A percentile compares a stretch with the other conserved stretches of the same genome.
phyloP scores from a whole-genome alignment of 169 alveolate species.

The Cryptosporidium ryanae region DNA sequence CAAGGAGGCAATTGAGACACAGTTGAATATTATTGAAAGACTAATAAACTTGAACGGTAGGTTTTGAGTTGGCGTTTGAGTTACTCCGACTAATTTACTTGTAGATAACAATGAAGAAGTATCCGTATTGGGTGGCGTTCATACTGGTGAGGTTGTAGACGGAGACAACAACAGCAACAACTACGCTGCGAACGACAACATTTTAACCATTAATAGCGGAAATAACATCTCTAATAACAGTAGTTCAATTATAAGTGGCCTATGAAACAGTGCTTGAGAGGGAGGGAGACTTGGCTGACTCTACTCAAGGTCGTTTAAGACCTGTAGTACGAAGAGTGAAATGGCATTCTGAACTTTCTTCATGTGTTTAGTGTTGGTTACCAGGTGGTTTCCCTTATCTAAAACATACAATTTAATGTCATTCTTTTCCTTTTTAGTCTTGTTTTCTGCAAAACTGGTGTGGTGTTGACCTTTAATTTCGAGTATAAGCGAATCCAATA shows the following conservation, averaged over 20 bases:
- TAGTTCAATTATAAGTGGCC: conserved; percentile 1
- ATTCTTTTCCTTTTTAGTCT: background rate
- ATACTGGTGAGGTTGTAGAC: background rate
- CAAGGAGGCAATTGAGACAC: conserved; percentile 65
- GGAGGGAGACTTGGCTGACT: no score
- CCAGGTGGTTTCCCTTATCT: conserved; percentile 27
- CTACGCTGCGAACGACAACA: background rate
- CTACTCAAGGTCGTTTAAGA: background rate
- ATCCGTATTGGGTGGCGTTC: background rate
- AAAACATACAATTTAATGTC: conserved; percentile 1
- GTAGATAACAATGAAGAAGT: no score
- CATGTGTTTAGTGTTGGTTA: conserved; percentile 62
- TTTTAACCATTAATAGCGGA: conserved; percentile 10
- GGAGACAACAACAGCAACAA: conserved; percentile 20
- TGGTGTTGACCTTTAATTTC: background rate
- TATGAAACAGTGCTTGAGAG: background rate
- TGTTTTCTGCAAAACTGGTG: background rate
- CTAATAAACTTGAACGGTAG: conserved; percentile 25
- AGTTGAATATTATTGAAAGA: conserved; percentile 17
- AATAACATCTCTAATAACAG: conserved; percentile 8
- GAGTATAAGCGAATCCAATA: background rate
- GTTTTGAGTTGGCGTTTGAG: background rate
- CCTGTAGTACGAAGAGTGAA: conserved; percentile 18
- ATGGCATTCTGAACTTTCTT: conserved; percentile 42
- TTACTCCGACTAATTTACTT: no score